Evolutionary conservation across 2,329 filamentous ascomycete genomes (phyloP), one percentile per base, ranked within the genome.

Genomic region (Fusarium agapanthi): DNA sequence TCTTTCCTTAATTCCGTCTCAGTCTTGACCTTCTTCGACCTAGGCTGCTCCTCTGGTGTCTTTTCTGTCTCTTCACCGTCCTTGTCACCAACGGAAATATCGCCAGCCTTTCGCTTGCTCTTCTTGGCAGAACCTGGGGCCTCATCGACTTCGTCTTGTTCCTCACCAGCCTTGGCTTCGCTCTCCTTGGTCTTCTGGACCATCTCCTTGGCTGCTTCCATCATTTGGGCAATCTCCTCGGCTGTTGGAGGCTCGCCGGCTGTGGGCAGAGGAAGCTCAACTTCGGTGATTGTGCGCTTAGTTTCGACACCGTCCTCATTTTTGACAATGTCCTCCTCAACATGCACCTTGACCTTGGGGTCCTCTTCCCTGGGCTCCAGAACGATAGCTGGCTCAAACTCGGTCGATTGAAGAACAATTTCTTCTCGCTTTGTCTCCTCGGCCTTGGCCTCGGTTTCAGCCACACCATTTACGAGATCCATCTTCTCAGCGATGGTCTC

Each of bases 151-250:
- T 78, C 73, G 24, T 79, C 80, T 13, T 83, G 78, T 16, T 79
- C 79, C 7, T 83, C 78, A 79, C 86, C 83, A 38, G 24, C 34
- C 64, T 87, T 87, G 50, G 88, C 62, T 58, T 76, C 68, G 26
- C 81, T 82, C 73, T 86, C 83, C 71, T 88, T 84, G 68, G 88
- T 88, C 67, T 91, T 90, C 70, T 92, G 88, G 10, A 98, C 95
- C 93, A 98, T 97, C 75, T 91, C 89, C 83, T 92, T 94, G 37
- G 96, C 96, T 77, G 94, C 91, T 34, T 91, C 91, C 66, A 98
- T 92, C 92, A 98, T 95, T 61, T 91, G 89, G 64, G 92, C 88
- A 3, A 95, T 91, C 76, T 96, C 93, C 72, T 95, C 92, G 1
- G 93, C 90, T 18, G 91, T 89, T 1, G 93, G 91, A 14, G 95